These are phyloP conservation scores for Eucalyptus tenuipes DNA, from an alignment of 345 rosid genomes.

Conservation along the genomic window DNA sequence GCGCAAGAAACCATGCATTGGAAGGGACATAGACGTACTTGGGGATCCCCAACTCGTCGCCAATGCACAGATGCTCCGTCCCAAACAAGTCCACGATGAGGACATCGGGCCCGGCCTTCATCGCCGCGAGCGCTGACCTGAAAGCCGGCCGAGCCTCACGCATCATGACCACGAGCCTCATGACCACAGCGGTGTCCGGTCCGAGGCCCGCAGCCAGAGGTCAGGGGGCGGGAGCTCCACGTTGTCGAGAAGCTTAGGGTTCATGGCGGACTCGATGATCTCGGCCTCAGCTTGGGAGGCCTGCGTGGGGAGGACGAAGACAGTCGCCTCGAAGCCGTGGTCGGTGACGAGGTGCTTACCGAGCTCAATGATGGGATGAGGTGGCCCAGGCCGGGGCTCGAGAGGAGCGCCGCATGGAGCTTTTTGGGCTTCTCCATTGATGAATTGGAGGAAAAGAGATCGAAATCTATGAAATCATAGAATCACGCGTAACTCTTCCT, in stretches of 20 bases:
- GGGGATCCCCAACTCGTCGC: constrained; percentile 19
- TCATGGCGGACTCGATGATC: not conserved
- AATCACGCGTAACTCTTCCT: too few relatives aligned
- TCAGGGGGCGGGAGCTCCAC: constrained; percentile 16
- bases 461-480: not conserved
- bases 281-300: constrained; percentile 12
- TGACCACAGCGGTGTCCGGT: constrained; percentile 6
- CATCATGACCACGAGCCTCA: constrained; percentile 16
- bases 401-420: not conserved
- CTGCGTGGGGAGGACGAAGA: constrained; percentile 10
- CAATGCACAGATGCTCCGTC: constrained; percentile 13
- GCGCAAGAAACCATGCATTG: constrained; percentile 46
- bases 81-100: constrained; percentile 43
- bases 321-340: constrained; percentile 20
- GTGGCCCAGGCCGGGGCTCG: not conserved
- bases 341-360: constrained; percentile 20
- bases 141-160: constrained; percentile 16
- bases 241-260: constrained; percentile 1
- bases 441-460: not conserved
- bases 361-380: not conserved
- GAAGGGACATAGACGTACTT: constrained; percentile 17
- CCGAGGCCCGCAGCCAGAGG: constrained; percentile 3
- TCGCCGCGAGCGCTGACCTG: constrained; percentile 9
- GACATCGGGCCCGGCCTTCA: constrained; percentile 21
- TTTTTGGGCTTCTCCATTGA: not conserved